phyloP scores from a whole-genome alignment of 306 rosid species.

The Quercus variabilis region DNA sequence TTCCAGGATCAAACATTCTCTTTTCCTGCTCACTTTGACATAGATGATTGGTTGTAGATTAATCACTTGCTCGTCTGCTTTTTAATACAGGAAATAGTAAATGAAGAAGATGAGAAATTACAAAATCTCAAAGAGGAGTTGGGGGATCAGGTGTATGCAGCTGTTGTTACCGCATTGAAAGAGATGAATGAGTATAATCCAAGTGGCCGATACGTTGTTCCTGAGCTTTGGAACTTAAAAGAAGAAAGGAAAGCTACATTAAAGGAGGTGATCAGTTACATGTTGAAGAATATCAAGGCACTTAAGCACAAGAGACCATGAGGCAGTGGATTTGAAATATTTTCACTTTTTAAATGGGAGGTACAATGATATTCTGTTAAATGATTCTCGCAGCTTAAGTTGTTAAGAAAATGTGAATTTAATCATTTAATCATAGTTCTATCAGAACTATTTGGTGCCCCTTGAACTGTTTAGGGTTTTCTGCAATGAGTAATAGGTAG shows the following conservation, averaged over 20 bases:
- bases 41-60: background rate
- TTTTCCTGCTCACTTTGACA: background rate
- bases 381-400: no score
- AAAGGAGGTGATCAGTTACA: slow-evolving; percentile 72
- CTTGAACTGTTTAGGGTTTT: no score
- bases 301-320: slow-evolving; percentile 70
- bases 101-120: slow-evolving; percentile 70
- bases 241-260: slow-evolving; percentile 82
- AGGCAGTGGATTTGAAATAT: background rate
- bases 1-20: background rate
- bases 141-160: slow-evolving; percentile 61
- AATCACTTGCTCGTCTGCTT: background rate
- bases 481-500: no score
- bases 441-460: no score
- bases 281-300: slow-evolving; percentile 41
- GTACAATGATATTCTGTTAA: no score
- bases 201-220: slow-evolving; percentile 65
- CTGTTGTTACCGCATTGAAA: slow-evolving; percentile 58
- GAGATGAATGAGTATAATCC: slow-evolving; percentile 80
- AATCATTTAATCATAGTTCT: no score
- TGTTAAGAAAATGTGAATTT: no score
- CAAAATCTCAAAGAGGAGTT: slow-evolving; percentile 64
- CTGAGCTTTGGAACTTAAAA: slow-evolving; percentile 80
- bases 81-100: slow-evolving; percentile 50
- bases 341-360: no score